Evolutionary conservation across 2,329 filamentous ascomycete genomes (phyloP).

Genomic region (Ophiocordyceps camponoti-saundersi): DNA sequence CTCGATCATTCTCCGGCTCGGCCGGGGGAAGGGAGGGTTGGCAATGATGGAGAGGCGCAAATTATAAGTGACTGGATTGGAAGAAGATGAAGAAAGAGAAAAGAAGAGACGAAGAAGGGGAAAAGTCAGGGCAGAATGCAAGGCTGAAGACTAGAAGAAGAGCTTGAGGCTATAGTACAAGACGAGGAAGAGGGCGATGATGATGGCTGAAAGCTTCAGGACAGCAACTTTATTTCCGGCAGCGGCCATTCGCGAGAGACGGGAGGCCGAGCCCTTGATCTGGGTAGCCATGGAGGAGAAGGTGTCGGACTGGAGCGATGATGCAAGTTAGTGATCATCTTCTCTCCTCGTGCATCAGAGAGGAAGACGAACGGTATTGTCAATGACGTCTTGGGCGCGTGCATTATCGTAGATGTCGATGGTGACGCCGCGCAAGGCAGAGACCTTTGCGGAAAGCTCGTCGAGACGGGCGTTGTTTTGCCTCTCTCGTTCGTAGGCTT

Average conservation of each 20-base stretch:
- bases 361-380: slow-evolving; percentile 53
- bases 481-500: slow-evolving; percentile 62
- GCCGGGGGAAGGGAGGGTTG: no score
- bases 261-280: slow-evolving; percentile 66
- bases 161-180: slow-evolving; percentile 57
- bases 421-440: slow-evolving; percentile 80
- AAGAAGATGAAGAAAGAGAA: no score
- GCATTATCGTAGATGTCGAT: slow-evolving; percentile 98
- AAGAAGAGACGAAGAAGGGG: no score
- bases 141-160: slow-evolving; percentile 28
- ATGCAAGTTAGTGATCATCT: neutral
- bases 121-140: neutral
- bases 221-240: slow-evolving; percentile 84
- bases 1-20: no score
- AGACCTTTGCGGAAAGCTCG: slow-evolving; percentile 80
- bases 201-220: slow-evolving; percentile 72
- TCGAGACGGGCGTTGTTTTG: slow-evolving; percentile 94
- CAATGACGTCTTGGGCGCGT: slow-evolving; percentile 71
- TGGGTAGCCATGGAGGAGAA: slow-evolving; percentile 76
- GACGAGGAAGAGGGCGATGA: slow-evolving; percentile 54
- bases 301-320: slow-evolving; percentile 52
- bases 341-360: no score
- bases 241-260: slow-evolving; percentile 79
- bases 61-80: no score
- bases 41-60: no score